Conservation (phyloP, 2,329 filamentous ascomycete species). For the Aspergillus ochraceoroseus region DNA sequence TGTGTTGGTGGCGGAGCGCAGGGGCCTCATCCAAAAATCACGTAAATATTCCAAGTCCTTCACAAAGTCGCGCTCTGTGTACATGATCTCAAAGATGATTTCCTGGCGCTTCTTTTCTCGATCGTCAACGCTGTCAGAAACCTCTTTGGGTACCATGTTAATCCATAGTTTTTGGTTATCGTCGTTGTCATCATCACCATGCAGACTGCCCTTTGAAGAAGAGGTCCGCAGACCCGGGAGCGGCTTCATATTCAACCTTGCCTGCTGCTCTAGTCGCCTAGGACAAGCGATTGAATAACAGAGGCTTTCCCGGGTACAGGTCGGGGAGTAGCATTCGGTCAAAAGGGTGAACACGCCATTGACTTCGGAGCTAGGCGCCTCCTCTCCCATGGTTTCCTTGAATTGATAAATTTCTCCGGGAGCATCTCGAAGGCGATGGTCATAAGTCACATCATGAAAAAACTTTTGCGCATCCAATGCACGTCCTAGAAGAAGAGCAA, state of each 20-base stretch:
- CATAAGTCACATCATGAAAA: constrained; percentile 98
- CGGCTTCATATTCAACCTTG: constrained; percentile 85
- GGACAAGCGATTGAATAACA: constrained; percentile 99
- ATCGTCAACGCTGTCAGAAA: constrained; percentile 84
- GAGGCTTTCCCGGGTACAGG: constrained; percentile 87
- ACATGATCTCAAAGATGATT: constrained; percentile 96
- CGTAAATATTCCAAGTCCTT: constrained; percentile 96
- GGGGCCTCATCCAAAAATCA: constrained; percentile 96
- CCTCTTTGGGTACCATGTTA: constrained; percentile 92
- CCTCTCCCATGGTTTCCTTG: constrained; percentile 76
- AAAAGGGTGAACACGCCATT: constrained; percentile 95
- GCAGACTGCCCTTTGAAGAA: constrained; percentile 65
- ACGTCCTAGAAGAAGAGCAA: constrained; percentile 83
- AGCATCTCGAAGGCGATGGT: constrained; percentile 92
- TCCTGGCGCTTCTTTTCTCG: constrained; percentile 96
- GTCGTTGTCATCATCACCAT: constrained; percentile 75
- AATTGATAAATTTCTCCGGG: constrained; percentile 95
- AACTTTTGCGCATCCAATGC: constrained; percentile 97
- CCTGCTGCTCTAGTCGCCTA: constrained; percentile 87
- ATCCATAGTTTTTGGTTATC: constrained; percentile 99
- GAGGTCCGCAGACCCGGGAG: constrained; percentile 77
- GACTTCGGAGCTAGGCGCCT: constrained; percentile 66
- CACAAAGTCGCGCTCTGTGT: constrained; percentile 97
- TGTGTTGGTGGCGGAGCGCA: constrained; percentile 64
- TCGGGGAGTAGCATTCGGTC: constrained; percentile 96